Conservation (phyloP, 2,329 filamentous ascomycete species). For the Aspergillus vadensis region DNA sequence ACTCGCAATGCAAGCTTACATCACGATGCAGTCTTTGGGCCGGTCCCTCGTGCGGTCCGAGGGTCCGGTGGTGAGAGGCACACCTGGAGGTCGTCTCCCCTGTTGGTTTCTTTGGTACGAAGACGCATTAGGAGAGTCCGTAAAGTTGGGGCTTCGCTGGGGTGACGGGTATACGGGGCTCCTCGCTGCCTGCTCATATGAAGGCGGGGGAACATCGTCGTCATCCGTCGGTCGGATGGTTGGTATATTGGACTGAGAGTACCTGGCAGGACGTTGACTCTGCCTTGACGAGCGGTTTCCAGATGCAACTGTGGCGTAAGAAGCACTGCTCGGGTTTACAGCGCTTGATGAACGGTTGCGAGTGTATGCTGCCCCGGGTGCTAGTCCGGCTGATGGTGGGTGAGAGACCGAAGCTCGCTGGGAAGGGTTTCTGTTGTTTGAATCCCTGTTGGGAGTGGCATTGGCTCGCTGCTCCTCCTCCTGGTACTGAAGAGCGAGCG, state of each 20-base stretch:
- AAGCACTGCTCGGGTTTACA: constrained; percentile 20
- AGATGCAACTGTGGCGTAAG: constrained; percentile 15
- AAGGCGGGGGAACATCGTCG: constrained; percentile 62
- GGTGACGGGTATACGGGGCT: constrained; percentile 59
- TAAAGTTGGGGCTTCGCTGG: constrained; percentile 38
- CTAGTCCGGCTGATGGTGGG: constrained; percentile 21
- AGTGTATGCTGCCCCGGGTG: constrained; percentile 11
- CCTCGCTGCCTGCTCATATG: constrained; percentile 65
- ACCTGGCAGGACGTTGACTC: constrained; percentile 19
- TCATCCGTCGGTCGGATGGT: constrained; percentile 38
- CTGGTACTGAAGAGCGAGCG: constrained; percentile 86
- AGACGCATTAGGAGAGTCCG: constrained; percentile 24
- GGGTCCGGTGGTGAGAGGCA: constrained; percentile 14
- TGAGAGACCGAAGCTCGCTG: constrained; percentile 25
- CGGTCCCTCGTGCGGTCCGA: constrained; percentile 33
- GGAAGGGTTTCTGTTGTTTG: constrained; percentile 41
- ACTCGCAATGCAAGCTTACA: constrained; percentile 31
- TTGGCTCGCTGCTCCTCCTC: constrained; percentile 80
- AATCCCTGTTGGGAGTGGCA: constrained; percentile 73
- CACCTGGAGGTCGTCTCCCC: constrained; percentile 20
- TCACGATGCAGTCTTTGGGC: constrained; percentile 48
- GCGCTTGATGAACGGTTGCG: constrained; percentile 25
- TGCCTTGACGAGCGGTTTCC: constrained; percentile 29
- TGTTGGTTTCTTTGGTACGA: constrained; percentile 25
- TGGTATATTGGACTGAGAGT: constrained; percentile 20